Evolutionary conservation across 139 green algal species (phyloP).

Genomic region (Asterochloris erici): DNA sequence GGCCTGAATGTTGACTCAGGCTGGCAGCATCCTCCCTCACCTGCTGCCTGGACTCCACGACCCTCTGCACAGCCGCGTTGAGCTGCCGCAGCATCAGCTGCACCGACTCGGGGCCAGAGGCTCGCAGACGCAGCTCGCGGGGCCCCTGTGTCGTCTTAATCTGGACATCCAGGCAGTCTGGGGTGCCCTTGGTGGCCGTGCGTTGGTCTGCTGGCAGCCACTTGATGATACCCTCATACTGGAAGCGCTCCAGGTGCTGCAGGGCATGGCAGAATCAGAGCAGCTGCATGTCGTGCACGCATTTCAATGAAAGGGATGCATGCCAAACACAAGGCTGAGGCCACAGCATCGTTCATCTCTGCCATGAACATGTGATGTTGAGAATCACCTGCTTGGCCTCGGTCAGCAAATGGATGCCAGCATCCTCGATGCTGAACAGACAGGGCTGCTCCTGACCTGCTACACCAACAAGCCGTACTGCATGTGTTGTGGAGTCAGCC

Average conservation of each 20-base stretch:
- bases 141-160: conserved; percentile 52
- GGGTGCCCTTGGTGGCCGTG: conserved; percentile 41
- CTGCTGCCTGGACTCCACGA: conserved; percentile 6
- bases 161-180: conserved; percentile 54
- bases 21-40: background rate
- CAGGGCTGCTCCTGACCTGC: conserved; percentile 1
- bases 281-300: no score
- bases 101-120: background rate
- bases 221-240: conserved; percentile 57
- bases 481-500: background rate
- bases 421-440: background rate
- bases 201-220: conserved; percentile 57
- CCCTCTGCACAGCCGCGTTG: background rate
- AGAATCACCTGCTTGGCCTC: conserved; percentile 1
- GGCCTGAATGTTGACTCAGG: background rate
- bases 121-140: conserved; percentile 54
- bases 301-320: background rate
- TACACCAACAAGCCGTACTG: conserved; percentile 2
- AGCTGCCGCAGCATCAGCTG: conserved; percentile 5
- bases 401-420: conserved; percentile 7
- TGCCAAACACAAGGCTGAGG: no score
- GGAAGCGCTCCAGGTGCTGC: conserved; percentile 53
- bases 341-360: background rate
- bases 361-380: background rate
- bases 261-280: background rate